A percentile compares a stretch with the other conserved stretches of the same genome.
Evolutionary conservation across 345 rosid genomes (phyloP).

Genomic region (Kandelia obovata): DNA sequence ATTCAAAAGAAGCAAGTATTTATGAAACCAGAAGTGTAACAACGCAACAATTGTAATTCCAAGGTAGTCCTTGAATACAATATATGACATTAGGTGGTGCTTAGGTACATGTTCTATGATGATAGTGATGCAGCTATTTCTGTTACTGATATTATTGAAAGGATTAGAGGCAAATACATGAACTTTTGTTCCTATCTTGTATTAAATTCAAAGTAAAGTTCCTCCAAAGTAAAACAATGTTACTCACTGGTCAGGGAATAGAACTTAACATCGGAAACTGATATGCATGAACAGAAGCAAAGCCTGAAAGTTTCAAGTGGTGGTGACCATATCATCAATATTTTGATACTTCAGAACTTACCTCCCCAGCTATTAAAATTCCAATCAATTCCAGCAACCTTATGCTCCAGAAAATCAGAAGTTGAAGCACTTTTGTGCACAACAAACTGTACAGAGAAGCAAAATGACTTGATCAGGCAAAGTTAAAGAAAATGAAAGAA

Average conservation of each 20-base stretch:
- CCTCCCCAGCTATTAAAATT: conserved; percentile 93
- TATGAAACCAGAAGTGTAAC: background rate
- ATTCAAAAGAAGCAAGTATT: conserved; percentile 7
- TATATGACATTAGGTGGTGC: too few species aligned
- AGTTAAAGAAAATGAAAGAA: background rate
- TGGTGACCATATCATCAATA: too few species aligned
- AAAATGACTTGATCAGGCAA: background rate
- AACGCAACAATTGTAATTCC: background rate
- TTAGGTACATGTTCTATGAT: too few species aligned
- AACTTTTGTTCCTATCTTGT: background rate
- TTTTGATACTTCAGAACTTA: conserved; percentile 14
- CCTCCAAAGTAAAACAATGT: background rate
- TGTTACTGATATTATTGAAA: background rate
- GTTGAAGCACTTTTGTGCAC: conserved; percentile 31
- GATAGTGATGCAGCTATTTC: background rate
- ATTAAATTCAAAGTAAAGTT: background rate
- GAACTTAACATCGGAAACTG: background rate
- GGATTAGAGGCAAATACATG: background rate
- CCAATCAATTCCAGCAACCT: conserved; percentile 89
- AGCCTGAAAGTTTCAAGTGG: background rate
- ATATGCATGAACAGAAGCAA: conserved; percentile 3
- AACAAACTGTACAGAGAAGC: conserved; percentile 46
- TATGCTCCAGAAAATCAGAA: conserved; percentile 28
- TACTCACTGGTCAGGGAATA: background rate
- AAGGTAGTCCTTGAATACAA: background rate